These are phyloP conservation scores for Agaricus subrufescens DNA, from an alignment of 768 basidiomycete genomes.

Conservation along the genomic window DNA sequence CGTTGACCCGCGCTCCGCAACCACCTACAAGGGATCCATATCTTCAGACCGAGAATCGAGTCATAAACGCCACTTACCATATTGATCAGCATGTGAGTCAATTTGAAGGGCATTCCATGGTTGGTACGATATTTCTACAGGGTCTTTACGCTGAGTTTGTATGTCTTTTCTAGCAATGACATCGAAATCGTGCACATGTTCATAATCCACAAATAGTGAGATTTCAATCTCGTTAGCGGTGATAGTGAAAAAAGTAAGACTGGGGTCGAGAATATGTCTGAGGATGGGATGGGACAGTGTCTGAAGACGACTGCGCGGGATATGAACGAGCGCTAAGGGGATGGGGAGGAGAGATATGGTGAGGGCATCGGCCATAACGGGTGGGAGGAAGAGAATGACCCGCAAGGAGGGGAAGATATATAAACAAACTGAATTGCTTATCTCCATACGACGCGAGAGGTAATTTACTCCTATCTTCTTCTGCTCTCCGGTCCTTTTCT, in stretches of 20 bases:
- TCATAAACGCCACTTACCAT: slow-evolving; percentile 40
- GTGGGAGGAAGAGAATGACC: background rate
- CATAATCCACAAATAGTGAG: slow-evolving; percentile 64
- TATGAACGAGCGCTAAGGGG: slow-evolving; percentile 67
- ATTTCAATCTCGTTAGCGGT: slow-evolving; percentile 80
- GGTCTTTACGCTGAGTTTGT: slow-evolving; percentile 41
- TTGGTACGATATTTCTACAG: slow-evolving; percentile 68
- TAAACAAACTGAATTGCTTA: background rate
- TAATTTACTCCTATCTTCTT: too few relatives aligned
- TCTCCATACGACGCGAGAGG: background rate
- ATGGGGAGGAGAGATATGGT: slow-evolving; percentile 72
- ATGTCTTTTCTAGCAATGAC: slow-evolving; percentile 55
- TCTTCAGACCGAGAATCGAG: slow-evolving; percentile 5
- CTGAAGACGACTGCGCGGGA: slow-evolving; percentile 64
- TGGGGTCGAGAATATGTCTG: slow-evolving; percentile 63
- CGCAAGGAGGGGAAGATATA: background rate
- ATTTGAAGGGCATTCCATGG: slow-evolving; percentile 79
- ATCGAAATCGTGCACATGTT: slow-evolving; percentile 54
- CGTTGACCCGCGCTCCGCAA: slow-evolving; percentile 68
- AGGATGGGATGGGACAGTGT: slow-evolving; percentile 58
- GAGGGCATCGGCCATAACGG: slow-evolving; percentile 16
- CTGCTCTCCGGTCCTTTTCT: too few relatives aligned
- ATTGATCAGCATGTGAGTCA: slow-evolving; percentile 69
- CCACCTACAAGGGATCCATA: slow-evolving; percentile 37
- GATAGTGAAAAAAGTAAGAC: slow-evolving; percentile 66